Percentiles rank a stretch among this genome's conserved stretches.
Conservation (phyloP, 2,329 filamentous ascomycete genomes). For the Diplodia seriata region DNA sequence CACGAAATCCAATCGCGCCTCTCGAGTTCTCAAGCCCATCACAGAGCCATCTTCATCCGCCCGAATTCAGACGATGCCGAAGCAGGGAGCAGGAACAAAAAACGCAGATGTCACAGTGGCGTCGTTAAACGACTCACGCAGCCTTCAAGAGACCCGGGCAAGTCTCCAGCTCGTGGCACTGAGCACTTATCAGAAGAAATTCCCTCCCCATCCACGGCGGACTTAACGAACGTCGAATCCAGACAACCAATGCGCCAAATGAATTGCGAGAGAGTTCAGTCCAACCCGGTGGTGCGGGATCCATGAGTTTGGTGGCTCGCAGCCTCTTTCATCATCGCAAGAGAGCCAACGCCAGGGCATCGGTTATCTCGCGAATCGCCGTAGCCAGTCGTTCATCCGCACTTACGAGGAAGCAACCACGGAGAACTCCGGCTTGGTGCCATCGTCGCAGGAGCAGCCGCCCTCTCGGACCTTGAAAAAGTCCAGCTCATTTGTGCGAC, state of each 20-base stretch:
- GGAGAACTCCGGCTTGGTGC: slow-evolving; percentile 5
- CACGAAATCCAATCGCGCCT: slow-evolving; percentile 39
- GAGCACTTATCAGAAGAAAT: background rate
- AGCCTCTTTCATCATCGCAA: slow-evolving; percentile 44
- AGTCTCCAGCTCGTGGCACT: background rate
- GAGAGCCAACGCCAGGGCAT: slow-evolving; percentile 42
- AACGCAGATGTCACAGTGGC: slow-evolving; percentile 19
- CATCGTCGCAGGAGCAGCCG: slow-evolving; percentile 40
- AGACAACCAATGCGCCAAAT: slow-evolving; percentile 36
- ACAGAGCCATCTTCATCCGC: slow-evolving; percentile 29
- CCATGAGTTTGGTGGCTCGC: slow-evolving; percentile 42
- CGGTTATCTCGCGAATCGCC: slow-evolving; percentile 55
- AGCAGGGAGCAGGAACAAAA: slow-evolving; percentile 33
- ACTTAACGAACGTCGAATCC: slow-evolving; percentile 35
- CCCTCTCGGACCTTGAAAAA: slow-evolving; percentile 48
- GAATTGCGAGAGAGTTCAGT: slow-evolving; percentile 38
- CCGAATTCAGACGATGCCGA: slow-evolving; percentile 35
- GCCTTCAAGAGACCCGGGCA: background rate
- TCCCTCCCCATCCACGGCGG: background rate
- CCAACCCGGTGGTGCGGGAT: slow-evolving; percentile 35
- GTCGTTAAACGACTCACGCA: background rate
- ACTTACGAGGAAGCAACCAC: slow-evolving; percentile 40
- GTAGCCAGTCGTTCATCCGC: slow-evolving; percentile 52
- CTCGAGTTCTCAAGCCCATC: slow-evolving; percentile 11
- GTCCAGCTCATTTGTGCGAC: slow-evolving; percentile 66